Conservation (phyloP, 2,329 filamentous ascomycete genomes). For the Aspergillus sojae region DNA sequence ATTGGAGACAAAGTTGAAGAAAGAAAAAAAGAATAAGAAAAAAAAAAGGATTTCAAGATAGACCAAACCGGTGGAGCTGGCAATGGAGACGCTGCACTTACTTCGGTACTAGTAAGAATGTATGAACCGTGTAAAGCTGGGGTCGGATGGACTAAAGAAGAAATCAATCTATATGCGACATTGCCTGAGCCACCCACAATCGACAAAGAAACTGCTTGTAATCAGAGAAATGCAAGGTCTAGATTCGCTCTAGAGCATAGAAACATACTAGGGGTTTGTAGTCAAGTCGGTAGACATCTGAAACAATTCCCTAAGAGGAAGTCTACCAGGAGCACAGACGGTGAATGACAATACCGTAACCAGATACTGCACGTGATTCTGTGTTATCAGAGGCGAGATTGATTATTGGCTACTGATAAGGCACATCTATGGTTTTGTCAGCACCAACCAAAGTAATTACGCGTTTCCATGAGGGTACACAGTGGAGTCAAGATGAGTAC, state of each 20-base stretch:
- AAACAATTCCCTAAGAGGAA: neutral
- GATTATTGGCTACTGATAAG: constrained; percentile 23
- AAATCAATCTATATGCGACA: neutral
- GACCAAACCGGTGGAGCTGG: constrained; percentile 20
- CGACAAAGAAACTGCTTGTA: neutral
- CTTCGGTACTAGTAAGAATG: constrained; percentile 7
- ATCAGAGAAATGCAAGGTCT: neutral
- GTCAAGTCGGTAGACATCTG: neutral
- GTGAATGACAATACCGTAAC: constrained; percentile 6
- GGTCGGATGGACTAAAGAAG: neutral
- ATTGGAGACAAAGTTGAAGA: constrained; percentile 1
- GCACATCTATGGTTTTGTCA: neutral
- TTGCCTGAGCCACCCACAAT: neutral
- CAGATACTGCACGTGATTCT: neutral
- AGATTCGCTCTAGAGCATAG: neutral
- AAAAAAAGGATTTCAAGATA: constrained; percentile 15
- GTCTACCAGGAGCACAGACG: neutral
- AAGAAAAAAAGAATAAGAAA: constrained; percentile 4
- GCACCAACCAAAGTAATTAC: neutral
- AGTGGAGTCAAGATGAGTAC: neutral
- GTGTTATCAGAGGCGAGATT: neutral
- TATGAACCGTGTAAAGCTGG: constrained; percentile 5
- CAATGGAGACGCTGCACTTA: constrained; percentile 3
- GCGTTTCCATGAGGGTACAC: neutral
- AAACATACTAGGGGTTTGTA: neutral